Evolutionary conservation across 371 early-diverging fungal genomes (phyloP).

Genomic region (Mucor velutinosus): DNA sequence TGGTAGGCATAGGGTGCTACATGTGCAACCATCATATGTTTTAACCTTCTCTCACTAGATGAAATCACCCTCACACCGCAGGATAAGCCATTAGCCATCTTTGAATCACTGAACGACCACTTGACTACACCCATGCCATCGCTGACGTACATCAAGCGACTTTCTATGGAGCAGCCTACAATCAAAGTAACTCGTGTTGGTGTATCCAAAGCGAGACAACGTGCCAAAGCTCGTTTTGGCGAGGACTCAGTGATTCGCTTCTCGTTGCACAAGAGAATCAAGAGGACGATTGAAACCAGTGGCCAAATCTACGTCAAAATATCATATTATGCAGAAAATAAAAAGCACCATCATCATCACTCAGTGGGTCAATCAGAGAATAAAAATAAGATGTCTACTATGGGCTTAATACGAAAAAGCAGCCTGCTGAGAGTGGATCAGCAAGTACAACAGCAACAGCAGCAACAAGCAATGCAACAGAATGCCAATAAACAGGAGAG

Average conservation of each 20-base stretch:
- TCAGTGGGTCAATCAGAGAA: not conserved
- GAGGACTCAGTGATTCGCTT: constrained; percentile 52
- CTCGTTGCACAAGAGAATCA: constrained; percentile 60
- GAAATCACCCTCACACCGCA: constrained; percentile 58
- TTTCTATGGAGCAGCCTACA: constrained; percentile 35
- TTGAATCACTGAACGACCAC: constrained; percentile 61
- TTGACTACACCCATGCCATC: constrained; percentile 65
- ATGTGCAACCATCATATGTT: not conserved
- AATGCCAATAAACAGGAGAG: constrained; percentile 18
- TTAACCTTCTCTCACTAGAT: constrained; percentile 32
- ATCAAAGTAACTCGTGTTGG: constrained; percentile 40
- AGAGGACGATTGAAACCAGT: constrained; percentile 39
- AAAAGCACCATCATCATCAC: constrained; percentile 5
- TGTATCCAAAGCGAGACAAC: constrained; percentile 36
- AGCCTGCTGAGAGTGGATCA: constrained; percentile 21
- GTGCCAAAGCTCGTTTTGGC: constrained; percentile 39
- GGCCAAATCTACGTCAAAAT: constrained; percentile 50
- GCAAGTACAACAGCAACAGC: constrained; percentile 15
- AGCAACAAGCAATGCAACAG: not conserved
- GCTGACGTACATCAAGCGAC: constrained; percentile 38
- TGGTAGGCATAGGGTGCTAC: constrained; percentile 34
- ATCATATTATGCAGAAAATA: constrained; percentile 35
- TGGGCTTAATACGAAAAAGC: constrained; percentile 22
- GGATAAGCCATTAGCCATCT: constrained; percentile 65
- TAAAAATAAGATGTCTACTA: constrained; percentile 23